These are phyloP conservation scores for Nidularia pulvinata DNA, from an alignment of 768 basidiomycete genomes.

Conservation along the genomic window DNA sequence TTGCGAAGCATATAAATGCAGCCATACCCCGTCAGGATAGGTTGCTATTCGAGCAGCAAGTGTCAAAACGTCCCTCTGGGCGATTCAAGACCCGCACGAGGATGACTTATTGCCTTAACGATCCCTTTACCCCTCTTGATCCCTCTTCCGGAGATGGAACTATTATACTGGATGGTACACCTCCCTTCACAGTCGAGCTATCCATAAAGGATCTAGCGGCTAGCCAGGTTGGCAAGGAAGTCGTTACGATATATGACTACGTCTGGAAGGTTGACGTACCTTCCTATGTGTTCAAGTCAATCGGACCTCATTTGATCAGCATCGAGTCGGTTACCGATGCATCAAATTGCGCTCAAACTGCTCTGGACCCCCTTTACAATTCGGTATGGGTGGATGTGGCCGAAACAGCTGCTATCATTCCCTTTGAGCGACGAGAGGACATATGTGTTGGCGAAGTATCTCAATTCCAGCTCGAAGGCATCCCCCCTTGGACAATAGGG, in stretches of 20 bases:
- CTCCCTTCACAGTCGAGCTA: constrained; percentile 82
- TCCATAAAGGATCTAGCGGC: constrained; percentile 77
- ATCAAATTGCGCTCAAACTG: constrained; percentile 77
- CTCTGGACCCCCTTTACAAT: constrained; percentile 56
- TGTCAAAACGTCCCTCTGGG: constrained; percentile 79
- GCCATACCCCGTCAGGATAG: constrained; percentile 70
- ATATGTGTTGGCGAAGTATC: constrained; percentile 90
- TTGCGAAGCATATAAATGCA: constrained; percentile 60
- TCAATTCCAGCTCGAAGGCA: constrained; percentile 94
- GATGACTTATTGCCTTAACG: constrained; percentile 76
- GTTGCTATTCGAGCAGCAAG: constrained; percentile 84
- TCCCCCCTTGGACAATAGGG: constrained; percentile 91
- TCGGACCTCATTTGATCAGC: constrained; percentile 79
- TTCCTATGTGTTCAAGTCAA: constrained; percentile 69
- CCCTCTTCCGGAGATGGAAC: constrained; percentile 51
- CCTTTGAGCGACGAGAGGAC: constrained; percentile 76
- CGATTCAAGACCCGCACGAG: constrained; percentile 69
- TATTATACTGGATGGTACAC: constrained; percentile 75
- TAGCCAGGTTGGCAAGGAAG: constrained; percentile 60
- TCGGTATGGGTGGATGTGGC: constrained; percentile 92
- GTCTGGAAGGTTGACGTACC: constrained; percentile 77
- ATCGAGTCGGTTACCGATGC: constrained; percentile 82
- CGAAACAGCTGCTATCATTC: constrained; percentile 91
- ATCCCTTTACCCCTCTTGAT: constrained; percentile 59
- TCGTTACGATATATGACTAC: constrained; percentile 42